Base-by-base conservation (phyloP, 169 alveolate genomes). In the Plasmodium adleri region DNA sequence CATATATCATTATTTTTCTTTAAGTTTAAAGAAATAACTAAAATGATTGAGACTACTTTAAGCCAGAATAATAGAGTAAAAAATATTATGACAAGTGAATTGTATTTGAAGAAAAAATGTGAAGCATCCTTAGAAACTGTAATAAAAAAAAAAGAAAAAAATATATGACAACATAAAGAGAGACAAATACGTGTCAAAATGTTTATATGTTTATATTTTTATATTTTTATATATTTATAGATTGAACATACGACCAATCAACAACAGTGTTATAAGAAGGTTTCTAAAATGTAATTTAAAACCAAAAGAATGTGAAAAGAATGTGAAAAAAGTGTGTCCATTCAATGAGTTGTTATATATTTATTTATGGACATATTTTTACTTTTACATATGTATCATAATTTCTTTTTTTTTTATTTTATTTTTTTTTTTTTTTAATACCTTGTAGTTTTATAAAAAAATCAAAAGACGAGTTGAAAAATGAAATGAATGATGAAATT, bases 191-290 rank as follows among this genome's bases (percentile, higher is more conserved):
- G 22, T 60, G 17, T 60, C 43, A 0, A 66, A 3, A 13, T 66
- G 24, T n/a, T n/a, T n/a, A n/a, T n/a, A n/a, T n/a, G n/a, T n/a
- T n/a, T n/a, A n/a, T n/a, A n/a, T n/a, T n/a, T n/a, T n/a, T n/a
- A n/a, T n/a, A n/a, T 26, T 24, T 63, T 22, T 26, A 56, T 49
- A 47, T 64, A 15, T 26, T 26, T 22, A n/a, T 28, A 75, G 88
- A 47, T 75, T 17, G 67, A 75, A 0, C 62, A 26, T 54, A 63
- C 74, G 52, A 75, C 88, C 10, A 67, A 75, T 49, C 43, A 75
- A 39, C 88, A 75, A 54, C 75, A 75, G 56, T 75, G 88, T 66
- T 75, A 17, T 67, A 75, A 74, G 45, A 75, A 75, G 56, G 88
- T 75, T 22, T 75, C 88, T 24, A 75, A 75, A 75, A 75, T 75